phyloP scores from a whole-genome alignment of 2,329 filamentous ascomycete species.

The Penicillium sp. region DNA sequence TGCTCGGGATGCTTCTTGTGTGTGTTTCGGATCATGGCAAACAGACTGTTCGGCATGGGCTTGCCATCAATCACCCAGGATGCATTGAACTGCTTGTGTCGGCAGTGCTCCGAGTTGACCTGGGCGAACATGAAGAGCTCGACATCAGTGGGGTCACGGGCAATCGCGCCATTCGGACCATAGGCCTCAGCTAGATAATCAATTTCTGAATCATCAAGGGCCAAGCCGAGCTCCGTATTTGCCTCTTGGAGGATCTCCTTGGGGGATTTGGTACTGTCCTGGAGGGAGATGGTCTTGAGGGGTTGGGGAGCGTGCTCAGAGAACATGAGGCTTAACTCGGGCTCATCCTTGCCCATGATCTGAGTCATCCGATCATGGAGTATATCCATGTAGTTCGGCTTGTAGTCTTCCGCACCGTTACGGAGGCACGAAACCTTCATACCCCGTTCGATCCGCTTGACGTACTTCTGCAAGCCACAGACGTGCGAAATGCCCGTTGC shows the following conservation, averaged over 20 bases:
- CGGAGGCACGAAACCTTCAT: slow-evolving; percentile 67
- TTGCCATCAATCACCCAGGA: slow-evolving; percentile 91
- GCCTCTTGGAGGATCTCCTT: slow-evolving; percentile 73
- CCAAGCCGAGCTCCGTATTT: slow-evolving; percentile 79
- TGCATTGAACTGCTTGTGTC: slow-evolving; percentile 92
- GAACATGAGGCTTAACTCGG: slow-evolving; percentile 75
- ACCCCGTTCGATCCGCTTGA: slow-evolving; percentile 81
- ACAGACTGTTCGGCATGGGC: slow-evolving; percentile 74
- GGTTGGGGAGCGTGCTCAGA: slow-evolving; percentile 63
- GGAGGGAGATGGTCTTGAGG: slow-evolving; percentile 73
- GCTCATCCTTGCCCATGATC: slow-evolving; percentile 64
- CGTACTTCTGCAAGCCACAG: slow-evolving; percentile 71
- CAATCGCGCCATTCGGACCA: slow-evolving; percentile 58
- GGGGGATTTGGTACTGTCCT: slow-evolving; percentile 62
- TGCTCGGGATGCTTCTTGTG: slow-evolving; percentile 73
- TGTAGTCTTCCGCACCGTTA: slow-evolving; percentile 57
- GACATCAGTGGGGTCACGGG: slow-evolving; percentile 73
- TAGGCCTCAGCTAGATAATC: slow-evolving; percentile 89
- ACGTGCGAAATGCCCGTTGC: slow-evolving; percentile 92
- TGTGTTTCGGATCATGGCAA: slow-evolving; percentile 95
- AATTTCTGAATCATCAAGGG: slow-evolving; percentile 84
- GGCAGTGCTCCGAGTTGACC: slow-evolving; percentile 94
- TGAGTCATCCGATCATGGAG: slow-evolving; percentile 97
- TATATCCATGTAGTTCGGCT: slow-evolving; percentile 59
- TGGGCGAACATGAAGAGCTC: slow-evolving; percentile 99